A percentile compares a stretch with the other conserved stretches of the same genome.
phyloP scores from a whole-genome alignment of 2,329 filamentous ascomycete species.

The Sporothrix inflata region DNA sequence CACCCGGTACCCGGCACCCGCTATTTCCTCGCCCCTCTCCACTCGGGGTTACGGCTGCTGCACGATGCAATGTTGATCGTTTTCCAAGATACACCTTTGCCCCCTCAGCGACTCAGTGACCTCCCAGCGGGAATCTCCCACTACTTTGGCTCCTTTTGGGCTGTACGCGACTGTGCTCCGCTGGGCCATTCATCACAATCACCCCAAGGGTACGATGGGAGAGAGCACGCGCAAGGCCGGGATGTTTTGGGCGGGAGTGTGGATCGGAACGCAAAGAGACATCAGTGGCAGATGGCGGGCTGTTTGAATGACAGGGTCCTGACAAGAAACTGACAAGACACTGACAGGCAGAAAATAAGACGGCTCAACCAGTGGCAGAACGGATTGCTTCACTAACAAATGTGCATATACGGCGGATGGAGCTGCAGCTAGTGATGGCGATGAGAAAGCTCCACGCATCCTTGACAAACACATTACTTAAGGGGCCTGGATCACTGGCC shows the following conservation, averaged over 20 bases:
- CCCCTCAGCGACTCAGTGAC: not conserved
- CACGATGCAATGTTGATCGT: slow-evolving; percentile 10
- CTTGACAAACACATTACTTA: not conserved
- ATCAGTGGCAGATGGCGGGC: not conserved
- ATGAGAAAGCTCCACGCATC: not conserved
- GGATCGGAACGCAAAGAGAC: not conserved
- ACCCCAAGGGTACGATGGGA: too few species aligned
- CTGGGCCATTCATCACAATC: not conserved
- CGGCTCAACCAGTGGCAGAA: not conserved
- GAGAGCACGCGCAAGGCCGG: too few species aligned
- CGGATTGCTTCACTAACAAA: not conserved
- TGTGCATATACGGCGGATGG: not conserved
- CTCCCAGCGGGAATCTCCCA: not conserved
- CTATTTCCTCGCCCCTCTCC: not conserved
- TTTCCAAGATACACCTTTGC: not conserved
- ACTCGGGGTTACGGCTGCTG: slow-evolving; percentile 21
- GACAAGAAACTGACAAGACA: not conserved
- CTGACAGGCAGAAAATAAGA: not conserved
- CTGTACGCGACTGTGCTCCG: not conserved
- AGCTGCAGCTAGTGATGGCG: not conserved
- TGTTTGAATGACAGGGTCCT: not conserved
- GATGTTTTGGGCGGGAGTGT: not conserved
- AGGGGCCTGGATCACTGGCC: not conserved
- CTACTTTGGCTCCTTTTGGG: not conserved
- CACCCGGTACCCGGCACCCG: not conserved